Evolutionary conservation across 2,329 filamentous ascomycete species (phyloP).

Genomic region (Alternaria metachromatica): DNA sequence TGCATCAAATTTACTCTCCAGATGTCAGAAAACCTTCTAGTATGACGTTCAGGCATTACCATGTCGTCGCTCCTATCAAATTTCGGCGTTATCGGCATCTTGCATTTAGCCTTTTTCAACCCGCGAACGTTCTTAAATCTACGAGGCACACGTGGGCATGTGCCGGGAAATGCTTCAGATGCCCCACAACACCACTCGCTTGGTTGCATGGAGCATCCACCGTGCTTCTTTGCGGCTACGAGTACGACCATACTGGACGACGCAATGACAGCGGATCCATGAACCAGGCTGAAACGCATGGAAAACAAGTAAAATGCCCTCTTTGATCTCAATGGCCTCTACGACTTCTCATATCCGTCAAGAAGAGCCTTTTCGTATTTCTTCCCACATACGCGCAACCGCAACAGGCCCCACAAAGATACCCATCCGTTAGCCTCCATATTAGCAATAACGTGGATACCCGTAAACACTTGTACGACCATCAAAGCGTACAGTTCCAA

Average conservation of each 20-base stretch:
- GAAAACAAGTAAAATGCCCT: neutral
- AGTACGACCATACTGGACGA: neutral
- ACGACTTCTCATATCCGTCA: neutral
- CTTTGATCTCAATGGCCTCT: neutral
- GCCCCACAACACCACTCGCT: slow-evolving; percentile 31
- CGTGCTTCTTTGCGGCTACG: neutral
- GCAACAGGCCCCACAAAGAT: slow-evolving; percentile 17
- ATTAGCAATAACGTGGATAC: slow-evolving; percentile 27
- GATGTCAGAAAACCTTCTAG: neutral
- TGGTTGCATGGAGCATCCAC: neutral
- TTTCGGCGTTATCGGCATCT: slow-evolving; percentile 1
- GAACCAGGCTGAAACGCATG: neutral
- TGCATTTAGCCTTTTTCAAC: slow-evolving; percentile 20
- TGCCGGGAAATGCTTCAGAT: slow-evolving; percentile 1
- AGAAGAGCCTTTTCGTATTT: neutral
- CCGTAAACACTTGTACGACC: slow-evolving; percentile 7
- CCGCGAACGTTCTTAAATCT: slow-evolving; percentile 7
- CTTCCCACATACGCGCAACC: neutral
- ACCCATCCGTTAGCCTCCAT: slow-evolving; percentile 12
- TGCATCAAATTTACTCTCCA: slow-evolving; percentile 1
- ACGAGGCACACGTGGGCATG: slow-evolving; percentile 12
- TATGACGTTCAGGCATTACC: neutral
- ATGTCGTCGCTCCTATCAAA: neutral
- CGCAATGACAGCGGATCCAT: neutral
- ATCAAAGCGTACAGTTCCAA: slow-evolving; percentile 11